Evolutionary conservation across 345 rosid species (phyloP).

Genomic region (Lepidium sativum): DNA sequence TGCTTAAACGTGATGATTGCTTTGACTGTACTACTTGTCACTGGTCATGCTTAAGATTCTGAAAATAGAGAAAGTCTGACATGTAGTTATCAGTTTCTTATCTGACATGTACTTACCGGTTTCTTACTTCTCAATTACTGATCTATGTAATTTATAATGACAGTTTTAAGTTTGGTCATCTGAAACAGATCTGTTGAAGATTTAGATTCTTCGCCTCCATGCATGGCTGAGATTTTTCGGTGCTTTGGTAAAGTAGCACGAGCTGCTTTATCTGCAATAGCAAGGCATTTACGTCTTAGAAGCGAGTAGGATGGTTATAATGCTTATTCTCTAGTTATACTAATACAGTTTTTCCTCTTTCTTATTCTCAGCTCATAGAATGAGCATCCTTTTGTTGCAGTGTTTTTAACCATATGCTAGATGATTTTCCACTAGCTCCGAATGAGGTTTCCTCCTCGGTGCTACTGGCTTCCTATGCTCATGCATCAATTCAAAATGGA

Average conservation of each 20-base stretch:
- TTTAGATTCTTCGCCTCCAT: slow-evolving; percentile 88
- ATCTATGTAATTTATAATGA: not conserved
- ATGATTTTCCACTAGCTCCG: slow-evolving; percentile 81
- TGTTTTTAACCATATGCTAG: slow-evolving; percentile 85
- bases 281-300: slow-evolving; percentile 88
- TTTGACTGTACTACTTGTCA: not conserved
- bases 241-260: slow-evolving; percentile 97
- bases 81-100: too few species aligned
- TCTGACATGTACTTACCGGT: too few species aligned
- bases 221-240: slow-evolving; percentile 85
- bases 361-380: not conserved
- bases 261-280: slow-evolving; percentile 70
- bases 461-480: slow-evolving; percentile 66
- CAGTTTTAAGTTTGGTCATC: slow-evolving; percentile 3
- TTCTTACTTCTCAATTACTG: not conserved
- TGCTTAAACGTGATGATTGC: not conserved
- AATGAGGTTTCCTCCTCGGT: slow-evolving; percentile 88
- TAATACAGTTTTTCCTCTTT: not conserved
- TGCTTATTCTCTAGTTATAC: slow-evolving; percentile 17
- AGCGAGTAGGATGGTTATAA: slow-evolving; percentile 74
- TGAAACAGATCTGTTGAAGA: slow-evolving; percentile 68
- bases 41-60: not conserved
- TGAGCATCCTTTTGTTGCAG: slow-evolving; percentile 40
- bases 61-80: not conserved
- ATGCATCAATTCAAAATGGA: slow-evolving; percentile 56